Conservation (phyloP, 2,329 filamentous ascomycete genomes). For the Stenocarpella maydis region DNA sequence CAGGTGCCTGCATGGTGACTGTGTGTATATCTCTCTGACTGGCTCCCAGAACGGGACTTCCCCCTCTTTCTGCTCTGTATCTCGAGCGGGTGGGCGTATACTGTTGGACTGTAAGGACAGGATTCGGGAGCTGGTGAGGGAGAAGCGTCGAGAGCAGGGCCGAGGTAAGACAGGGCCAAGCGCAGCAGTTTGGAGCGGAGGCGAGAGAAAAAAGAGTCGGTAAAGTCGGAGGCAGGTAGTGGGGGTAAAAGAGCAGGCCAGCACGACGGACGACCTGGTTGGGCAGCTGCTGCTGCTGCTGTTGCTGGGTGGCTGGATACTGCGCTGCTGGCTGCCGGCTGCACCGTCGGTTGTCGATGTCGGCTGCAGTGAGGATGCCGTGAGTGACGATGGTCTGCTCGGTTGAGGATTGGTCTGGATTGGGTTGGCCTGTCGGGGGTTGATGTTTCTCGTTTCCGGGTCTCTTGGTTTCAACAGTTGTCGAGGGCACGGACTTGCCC, state of each 20-base stretch:
- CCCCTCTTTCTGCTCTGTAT: conserved; percentile 1
- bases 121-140: not conserved
- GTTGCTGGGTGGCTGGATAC: not conserved
- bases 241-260: conserved; percentile 22
- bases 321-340: not conserved
- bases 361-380: not conserved
- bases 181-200: conserved; percentile 19
- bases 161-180: conserved; percentile 21
- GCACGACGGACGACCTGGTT: not conserved
- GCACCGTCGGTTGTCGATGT: not conserved
- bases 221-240: conserved; percentile 27
- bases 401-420: conserved; percentile 5
- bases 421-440: conserved; percentile 3
- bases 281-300: not conserved
- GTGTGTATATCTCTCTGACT: not conserved
- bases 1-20: conserved; percentile 59
- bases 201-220: conserved; percentile 27
- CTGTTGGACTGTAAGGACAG: not conserved
- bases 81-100: not conserved
- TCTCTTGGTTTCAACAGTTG: conserved; percentile 17
- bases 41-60: conserved; percentile 9
- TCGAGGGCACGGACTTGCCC: conserved; percentile 17
- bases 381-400: conserved; percentile 12
- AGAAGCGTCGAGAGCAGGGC: conserved; percentile 19
- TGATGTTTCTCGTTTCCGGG: conserved; percentile 19